Percentiles rank a stretch among this genome's conserved stretches.
Conservation (phyloP, 129 eudicot species). For the Heracleum sosnowskyi region DNA sequence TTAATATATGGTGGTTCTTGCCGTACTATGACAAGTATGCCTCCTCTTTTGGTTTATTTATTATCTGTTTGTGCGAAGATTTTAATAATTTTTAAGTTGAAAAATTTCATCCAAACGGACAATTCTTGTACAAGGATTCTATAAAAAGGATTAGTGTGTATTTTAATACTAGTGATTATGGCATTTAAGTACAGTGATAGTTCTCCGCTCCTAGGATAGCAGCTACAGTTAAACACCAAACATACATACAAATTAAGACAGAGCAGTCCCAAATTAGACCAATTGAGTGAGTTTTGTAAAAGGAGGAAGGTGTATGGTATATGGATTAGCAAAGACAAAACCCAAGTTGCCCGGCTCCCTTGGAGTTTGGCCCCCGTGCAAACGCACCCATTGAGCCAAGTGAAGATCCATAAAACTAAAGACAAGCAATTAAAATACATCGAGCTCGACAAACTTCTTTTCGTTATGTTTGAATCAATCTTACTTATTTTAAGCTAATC, state of each 20-base stretch:
- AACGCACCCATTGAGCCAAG: conserved; percentile 56
- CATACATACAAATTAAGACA: background rate
- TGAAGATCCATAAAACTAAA: conserved; percentile 27
- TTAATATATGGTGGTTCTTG: conserved; percentile 3
- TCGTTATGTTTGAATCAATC: conserved; percentile 4
- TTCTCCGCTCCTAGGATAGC: background rate
- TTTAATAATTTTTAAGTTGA: background rate
- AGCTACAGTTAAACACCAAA: background rate
- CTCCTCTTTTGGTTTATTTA: conserved; percentile 26
- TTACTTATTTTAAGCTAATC: background rate
- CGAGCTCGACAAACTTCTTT: conserved; percentile 41
- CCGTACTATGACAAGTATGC: conserved; percentile 7
- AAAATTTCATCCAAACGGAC: conserved; percentile 7
- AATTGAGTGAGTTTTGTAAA: background rate
- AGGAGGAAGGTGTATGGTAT: background rate
- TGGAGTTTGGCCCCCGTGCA: conserved; percentile 44
- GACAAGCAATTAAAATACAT: conserved; percentile 39
- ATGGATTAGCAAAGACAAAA: conserved; percentile 31
- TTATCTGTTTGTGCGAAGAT: conserved; percentile 16
- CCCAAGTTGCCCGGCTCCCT: conserved; percentile 27
- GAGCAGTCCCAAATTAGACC: conserved; percentile 11
- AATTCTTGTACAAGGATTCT: conserved; percentile 1
- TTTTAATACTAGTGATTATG: background rate
- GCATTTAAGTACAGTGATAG: conserved; percentile 7
- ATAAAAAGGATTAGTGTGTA: background rate